phyloP scores from a whole-genome alignment of 148 eudicot species.

The Silene latifolia region DNA sequence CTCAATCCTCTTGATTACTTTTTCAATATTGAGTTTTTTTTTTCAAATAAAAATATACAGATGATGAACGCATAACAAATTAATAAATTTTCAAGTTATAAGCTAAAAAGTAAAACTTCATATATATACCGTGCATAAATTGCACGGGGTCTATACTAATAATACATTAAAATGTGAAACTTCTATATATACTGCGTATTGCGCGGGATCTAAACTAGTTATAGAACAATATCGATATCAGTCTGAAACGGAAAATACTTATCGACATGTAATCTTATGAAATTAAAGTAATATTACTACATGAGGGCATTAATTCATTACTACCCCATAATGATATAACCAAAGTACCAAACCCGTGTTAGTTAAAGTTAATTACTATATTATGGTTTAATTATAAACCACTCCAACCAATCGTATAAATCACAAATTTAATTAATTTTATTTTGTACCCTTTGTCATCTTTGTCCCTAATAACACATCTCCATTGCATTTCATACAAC shows the following conservation, averaged over 20 bases:
- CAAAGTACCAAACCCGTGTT: not conserved
- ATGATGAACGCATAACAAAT: too few species aligned
- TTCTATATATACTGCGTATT: too few species aligned
- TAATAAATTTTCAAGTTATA: too few species aligned
- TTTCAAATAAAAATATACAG: too few species aligned
- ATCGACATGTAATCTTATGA: not conserved
- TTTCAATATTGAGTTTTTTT: too few species aligned
- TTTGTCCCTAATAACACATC: slow-evolving; percentile 14
- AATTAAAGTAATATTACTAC: not conserved
- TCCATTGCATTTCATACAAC: slow-evolving; percentile 21
- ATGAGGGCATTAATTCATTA: not conserved
- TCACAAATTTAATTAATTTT: not conserved
- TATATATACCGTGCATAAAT: too few species aligned
- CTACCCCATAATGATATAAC: not conserved
- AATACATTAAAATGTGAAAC: too few species aligned
- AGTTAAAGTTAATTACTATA: not conserved
- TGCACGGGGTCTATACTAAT: too few species aligned
- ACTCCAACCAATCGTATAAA: slow-evolving; percentile 15
- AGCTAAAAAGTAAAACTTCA: too few species aligned
- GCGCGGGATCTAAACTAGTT: too few species aligned
- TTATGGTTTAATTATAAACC: not conserved
- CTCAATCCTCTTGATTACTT: too few species aligned
- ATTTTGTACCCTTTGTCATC: slow-evolving; percentile 9
- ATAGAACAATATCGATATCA: too few species aligned
- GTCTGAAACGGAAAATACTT: not conserved